Percentiles rank a stretch among this genome's conserved stretches.
phyloP scores from a whole-genome alignment of 148 eudicot genomes.

The Cornus kousa region DNA sequence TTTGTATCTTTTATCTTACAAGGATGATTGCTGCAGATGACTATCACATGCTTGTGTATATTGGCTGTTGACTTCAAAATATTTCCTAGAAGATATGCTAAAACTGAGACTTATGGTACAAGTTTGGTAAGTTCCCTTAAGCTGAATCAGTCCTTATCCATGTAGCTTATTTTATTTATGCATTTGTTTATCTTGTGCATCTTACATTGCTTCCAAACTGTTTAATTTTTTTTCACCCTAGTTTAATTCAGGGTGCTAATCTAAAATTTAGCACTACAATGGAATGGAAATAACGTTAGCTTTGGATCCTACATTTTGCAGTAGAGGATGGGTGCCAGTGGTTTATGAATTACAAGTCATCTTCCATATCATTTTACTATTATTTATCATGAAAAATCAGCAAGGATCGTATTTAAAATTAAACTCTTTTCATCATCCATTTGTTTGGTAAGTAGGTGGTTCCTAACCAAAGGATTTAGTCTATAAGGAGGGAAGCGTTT shows the following conservation, averaged over 20 bases:
- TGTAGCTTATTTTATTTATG: not conserved
- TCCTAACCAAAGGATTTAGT: too few species aligned
- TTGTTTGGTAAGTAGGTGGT: too few species aligned
- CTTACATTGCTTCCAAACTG: not conserved
- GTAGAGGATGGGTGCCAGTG: too few species aligned
- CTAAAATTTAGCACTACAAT: not conserved
- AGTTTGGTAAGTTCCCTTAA: conserved; percentile 64
- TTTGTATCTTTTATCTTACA: conserved; percentile 32
- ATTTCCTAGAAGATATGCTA: conserved; percentile 90
- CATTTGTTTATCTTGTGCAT: not conserved
- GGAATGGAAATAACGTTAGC: not conserved
- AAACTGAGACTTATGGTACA: conserved; percentile 93
- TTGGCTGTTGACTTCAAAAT: conserved; percentile 92
- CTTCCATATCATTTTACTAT: too few species aligned
- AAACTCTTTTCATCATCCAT: too few species aligned
- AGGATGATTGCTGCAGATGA: conserved; percentile 70
- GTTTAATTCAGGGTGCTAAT: not conserved
- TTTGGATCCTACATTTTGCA: not conserved
- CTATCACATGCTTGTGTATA: conserved; percentile 73
- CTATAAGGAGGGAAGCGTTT: too few species aligned
- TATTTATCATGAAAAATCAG: too few species aligned
- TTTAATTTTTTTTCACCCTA: not conserved
- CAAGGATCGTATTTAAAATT: too few species aligned
- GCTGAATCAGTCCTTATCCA: not conserved
- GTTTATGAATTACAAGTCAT: too few species aligned